Evolutionary conservation across 371 early-diverging fungal genomes (phyloP).

Genomic region (Rhizopus stolonifer): DNA sequence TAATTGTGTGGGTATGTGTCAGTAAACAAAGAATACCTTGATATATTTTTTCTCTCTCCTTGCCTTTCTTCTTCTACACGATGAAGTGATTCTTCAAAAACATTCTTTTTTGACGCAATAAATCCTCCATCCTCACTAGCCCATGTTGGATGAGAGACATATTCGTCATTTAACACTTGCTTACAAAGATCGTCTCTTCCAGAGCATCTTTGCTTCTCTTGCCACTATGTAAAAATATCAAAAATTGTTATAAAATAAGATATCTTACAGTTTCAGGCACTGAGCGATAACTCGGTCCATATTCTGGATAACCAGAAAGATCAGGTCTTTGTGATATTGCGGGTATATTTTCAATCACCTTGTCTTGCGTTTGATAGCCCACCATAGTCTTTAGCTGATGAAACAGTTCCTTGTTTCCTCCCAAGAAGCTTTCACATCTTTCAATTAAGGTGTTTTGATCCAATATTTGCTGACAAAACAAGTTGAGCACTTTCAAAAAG

Average conservation of each 20-base stretch:
- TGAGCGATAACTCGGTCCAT: conserved; percentile 45
- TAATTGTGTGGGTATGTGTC: too few relatives aligned
- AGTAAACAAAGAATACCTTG: not conserved
- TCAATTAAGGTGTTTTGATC: conserved; percentile 79
- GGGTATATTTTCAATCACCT: conserved; percentile 31
- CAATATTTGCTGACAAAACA: conserved; percentile 94
- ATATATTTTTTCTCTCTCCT: conserved; percentile 39
- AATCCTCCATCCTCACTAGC: conserved; percentile 93
- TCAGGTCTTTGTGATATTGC: conserved; percentile 6
- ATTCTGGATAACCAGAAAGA: conserved; percentile 5
- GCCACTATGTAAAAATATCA: conserved; percentile 35
- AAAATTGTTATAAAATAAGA: not conserved
- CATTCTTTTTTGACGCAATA: conserved; percentile 91
- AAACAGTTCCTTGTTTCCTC: conserved; percentile 72
- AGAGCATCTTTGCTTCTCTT: conserved; percentile 59
- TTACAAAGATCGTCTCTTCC: conserved; percentile 87
- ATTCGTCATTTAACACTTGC: conserved; percentile 95
- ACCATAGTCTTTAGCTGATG: conserved; percentile 92
- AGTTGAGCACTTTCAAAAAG: conserved; percentile 94
- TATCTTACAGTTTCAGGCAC: conserved; percentile 63
- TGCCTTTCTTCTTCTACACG: conserved; percentile 95
- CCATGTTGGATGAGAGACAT: conserved; percentile 94
- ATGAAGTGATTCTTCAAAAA: conserved; percentile 93
- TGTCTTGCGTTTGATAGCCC: conserved; percentile 71
- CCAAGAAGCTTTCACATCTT: conserved; percentile 77